Evolutionary conservation across 2,329 filamentous ascomycete species (phyloP).

Genomic region (Colletotrichum brevisporum): DNA sequence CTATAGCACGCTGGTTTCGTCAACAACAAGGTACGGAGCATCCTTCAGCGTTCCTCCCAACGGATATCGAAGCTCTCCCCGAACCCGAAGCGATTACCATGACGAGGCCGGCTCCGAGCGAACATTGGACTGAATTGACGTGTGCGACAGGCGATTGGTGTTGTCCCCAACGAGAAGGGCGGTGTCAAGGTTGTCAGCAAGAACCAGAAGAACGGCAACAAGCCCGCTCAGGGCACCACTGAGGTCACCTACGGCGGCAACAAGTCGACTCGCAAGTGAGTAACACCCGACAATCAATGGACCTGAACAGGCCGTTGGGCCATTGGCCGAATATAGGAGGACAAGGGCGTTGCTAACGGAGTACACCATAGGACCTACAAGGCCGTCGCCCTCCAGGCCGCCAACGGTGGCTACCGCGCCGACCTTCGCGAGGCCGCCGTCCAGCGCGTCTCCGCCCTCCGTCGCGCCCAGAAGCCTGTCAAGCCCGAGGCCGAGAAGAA

Average conservation of each 20-base stretch:
- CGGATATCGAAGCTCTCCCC: neutral
- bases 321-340: neutral
- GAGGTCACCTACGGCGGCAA: conserved; percentile 78
- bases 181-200: conserved; percentile 87
- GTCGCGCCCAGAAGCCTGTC: conserved; percentile 81
- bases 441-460: conserved; percentile 88
- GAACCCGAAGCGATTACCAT: conserved; percentile 27
- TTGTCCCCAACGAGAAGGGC: conserved; percentile 82
- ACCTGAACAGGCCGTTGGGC: too few relatives aligned
- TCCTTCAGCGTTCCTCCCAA: neutral
- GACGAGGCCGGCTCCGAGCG: conserved; percentile 32
- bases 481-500: conserved; percentile 83
- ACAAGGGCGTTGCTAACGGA: conserved; percentile 11
- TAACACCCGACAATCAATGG: conserved; percentile 43
- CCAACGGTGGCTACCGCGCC: conserved; percentile 87
- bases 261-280: conserved; percentile 83
- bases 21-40: conserved; percentile 84
- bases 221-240: conserved; percentile 78
- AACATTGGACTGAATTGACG: conserved; percentile 26
- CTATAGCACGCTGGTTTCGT: conserved; percentile 88
- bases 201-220: conserved; percentile 79
- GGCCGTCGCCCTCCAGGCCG: conserved; percentile 84
- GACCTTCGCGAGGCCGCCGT: conserved; percentile 85
- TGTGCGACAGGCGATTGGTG: conserved; percentile 79
- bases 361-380: conserved; percentile 81